Evolutionary conservation across 2,329 filamentous ascomycete species (phyloP), one percentile per base, ranked within the genome.

Genomic region (Diaporthe australafricana): DNA sequence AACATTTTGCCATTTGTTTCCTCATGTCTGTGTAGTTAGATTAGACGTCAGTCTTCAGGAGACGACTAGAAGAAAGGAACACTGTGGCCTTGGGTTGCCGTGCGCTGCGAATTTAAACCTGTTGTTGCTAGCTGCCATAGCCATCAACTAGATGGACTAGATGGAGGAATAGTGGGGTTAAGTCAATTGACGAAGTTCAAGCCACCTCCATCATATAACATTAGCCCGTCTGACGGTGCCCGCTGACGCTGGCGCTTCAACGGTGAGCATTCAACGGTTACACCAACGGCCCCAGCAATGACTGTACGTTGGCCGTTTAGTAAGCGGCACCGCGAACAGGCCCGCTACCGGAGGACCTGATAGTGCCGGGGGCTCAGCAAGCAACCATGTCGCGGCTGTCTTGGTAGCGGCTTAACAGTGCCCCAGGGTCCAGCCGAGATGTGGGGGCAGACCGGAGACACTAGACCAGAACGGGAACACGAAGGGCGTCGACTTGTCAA

Each of bases 401-500:
- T 30, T 60, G 67, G 47, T 69, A 69, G 42, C 67, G 20, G n/a
- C 32, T 40, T 60, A 69, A 69, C 53, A 69, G 48, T 22, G 25
- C 53, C 67, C 42, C 53, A 57, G 25, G 32, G 20, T 32, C 16
- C n/a, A 16, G 42, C 67, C 53, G 67, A 67, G 42, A 65, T 65
- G 67, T 69, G 67, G 67, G 67, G 67, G n/a, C 16, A 8, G 20
- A 60, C 42, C 40, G 38, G 67, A 60, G 67, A 40, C 60, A 69
- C 53, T 69, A 69, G 42, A 40, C 53, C 67, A 30, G 47, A 60
- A 60, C 8, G 53, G 53, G 53, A 69, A 50, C 27, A 56, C 67
- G 67, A 69, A 69, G 67, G 53, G 67, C 67, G 67, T 40, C 55
- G 35, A 30, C 60, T 65, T 65, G 60, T 65, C 60, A 65, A 65